Base-by-base conservation (phyloP, 2,329 filamentous ascomycete genomes). In the Diaporthe capsici region DNA sequence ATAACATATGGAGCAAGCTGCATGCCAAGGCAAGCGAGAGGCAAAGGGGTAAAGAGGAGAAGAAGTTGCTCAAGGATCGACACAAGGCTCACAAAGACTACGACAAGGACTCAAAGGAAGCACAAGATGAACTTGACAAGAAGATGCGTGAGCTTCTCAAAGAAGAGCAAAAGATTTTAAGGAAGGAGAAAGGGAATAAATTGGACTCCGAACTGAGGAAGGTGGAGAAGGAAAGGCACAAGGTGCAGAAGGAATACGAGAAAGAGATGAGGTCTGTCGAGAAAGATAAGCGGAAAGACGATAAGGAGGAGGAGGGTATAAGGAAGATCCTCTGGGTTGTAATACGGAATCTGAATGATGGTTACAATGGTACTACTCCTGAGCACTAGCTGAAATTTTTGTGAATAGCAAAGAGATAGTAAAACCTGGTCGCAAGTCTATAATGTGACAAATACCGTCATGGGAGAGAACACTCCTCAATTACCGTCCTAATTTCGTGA, bases 21-120 rank as follows among this genome's bases (percentile, higher is more conserved):
- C 51, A 58, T 39, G 63, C 58, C 4, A 58, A 42, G 51, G 57
- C 51, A 12, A 75, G 73, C 67, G 73, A 75, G 55, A 49, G 68
- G 17, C 73, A 75, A 51, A n/a, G 73, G 20, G 15, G 28, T 17
- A 71, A 75, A 9, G 73, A 67, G 34, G 73, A 72, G 51, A 72
- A 75, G 31, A 61, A 63, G 42, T 22, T 72, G 42, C 31, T 75
- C 28, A 75, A 61, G 39, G 57, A 47, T 13, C 57, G 73, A 15
- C n/a, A 13, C 7, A 72, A 72, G 12, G 71, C 55, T 8, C 47
- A 37, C 5, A 15, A 72, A 53, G 42, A 63, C 22, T 39, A 34
- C 22, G 12, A 12, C 1, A 58, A 72, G 5, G 10, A 13, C 28
- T 34, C 20, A 25, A 25, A 71, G 6, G 4, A 71, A 12, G 49